phyloP scores from a whole-genome alignment of 106 monocot species.

The Chionographis japonica region DNA sequence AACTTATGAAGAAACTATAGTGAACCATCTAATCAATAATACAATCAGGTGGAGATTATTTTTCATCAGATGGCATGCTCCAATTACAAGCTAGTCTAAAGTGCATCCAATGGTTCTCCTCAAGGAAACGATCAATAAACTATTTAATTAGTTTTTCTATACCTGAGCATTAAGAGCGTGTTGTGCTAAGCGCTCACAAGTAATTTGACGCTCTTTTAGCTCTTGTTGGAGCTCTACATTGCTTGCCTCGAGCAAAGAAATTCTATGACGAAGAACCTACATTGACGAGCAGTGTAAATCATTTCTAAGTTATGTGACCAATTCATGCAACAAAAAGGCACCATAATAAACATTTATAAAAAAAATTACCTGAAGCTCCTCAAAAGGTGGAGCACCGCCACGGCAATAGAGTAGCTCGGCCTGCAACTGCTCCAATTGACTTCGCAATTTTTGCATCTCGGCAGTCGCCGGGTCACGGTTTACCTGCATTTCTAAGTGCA shows the following conservation, averaged over 20 bases:
- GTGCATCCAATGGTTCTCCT: no score
- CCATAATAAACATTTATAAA: not conserved
- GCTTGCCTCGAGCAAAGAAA: slow-evolving; percentile 64
- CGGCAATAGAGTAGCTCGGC: slow-evolving; percentile 76
- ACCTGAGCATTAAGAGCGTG: slow-evolving; percentile 75
- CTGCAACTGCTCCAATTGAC: slow-evolving; percentile 76
- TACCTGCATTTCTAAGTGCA: slow-evolving; percentile 36
- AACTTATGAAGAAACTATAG: no score
- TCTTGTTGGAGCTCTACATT: slow-evolving; percentile 65
- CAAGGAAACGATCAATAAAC: not conserved
- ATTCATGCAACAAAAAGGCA: not conserved
- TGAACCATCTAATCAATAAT: no score
- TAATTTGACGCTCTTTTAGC: slow-evolving; percentile 46
- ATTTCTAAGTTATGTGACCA: not conserved
- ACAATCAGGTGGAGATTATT: no score
- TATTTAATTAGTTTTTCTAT: not conserved
- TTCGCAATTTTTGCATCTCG: slow-evolving; percentile 88
- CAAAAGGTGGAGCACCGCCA: slow-evolving; percentile 52
- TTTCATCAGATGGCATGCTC: no score
- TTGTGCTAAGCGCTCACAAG: slow-evolving; percentile 50
- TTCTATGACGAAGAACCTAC: slow-evolving; percentile 65
- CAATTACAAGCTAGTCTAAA: no score
- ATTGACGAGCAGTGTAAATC: not conserved
- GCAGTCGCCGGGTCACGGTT: slow-evolving; percentile 86
- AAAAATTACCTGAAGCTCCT: slow-evolving; percentile 62